A percentile compares a stretch with the other conserved stretches of the same genome.
These are phyloP conservation scores for Serendipita vermifera DNA, from an alignment of 768 basidiomycete genomes.

Conservation along the genomic window DNA sequence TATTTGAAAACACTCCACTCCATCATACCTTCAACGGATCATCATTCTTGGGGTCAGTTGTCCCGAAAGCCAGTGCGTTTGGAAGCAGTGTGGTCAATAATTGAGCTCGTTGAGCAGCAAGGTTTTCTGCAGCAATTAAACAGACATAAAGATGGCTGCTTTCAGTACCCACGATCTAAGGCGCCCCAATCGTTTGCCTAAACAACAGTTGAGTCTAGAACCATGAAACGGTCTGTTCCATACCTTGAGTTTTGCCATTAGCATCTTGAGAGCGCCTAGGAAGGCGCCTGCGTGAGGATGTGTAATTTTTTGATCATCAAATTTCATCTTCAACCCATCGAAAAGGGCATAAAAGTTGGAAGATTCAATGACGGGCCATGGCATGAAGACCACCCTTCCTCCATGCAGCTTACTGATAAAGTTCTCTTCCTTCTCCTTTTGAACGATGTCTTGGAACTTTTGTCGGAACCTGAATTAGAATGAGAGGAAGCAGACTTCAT, in stretches of 20 bases:
- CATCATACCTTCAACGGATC: conserved; percentile 39
- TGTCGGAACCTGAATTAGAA: conserved; percentile 34
- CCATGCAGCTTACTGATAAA: conserved; percentile 49
- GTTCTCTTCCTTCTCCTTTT: conserved; percentile 45
- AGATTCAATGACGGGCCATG: conserved; percentile 57
- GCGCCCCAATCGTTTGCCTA: conserved; percentile 55
- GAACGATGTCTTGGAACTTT: conserved; percentile 50
- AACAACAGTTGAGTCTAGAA: not conserved
- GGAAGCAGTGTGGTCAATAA: conserved; percentile 32
- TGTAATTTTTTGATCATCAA: conserved; percentile 38
- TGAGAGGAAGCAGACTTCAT: not conserved
- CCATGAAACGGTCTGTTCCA: not conserved
- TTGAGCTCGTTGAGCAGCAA: conserved; percentile 24
- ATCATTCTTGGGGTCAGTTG: conserved; percentile 28
- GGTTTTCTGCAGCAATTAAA: conserved; percentile 28
- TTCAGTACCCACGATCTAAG: conserved; percentile 39
- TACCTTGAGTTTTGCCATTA: conserved; percentile 59
- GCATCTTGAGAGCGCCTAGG: conserved; percentile 41
- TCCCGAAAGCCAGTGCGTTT: conserved; percentile 37
- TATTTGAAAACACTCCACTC: not conserved
- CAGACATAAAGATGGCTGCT: too few species aligned
- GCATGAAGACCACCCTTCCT: conserved; percentile 43
- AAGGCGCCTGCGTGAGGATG: conserved; percentile 43
- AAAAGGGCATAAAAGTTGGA: conserved; percentile 46
- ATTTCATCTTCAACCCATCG: conserved; percentile 30